Base-by-base conservation (phyloP, 2,329 filamentous ascomycete species). In the Fonsecaea nubica region DNA sequence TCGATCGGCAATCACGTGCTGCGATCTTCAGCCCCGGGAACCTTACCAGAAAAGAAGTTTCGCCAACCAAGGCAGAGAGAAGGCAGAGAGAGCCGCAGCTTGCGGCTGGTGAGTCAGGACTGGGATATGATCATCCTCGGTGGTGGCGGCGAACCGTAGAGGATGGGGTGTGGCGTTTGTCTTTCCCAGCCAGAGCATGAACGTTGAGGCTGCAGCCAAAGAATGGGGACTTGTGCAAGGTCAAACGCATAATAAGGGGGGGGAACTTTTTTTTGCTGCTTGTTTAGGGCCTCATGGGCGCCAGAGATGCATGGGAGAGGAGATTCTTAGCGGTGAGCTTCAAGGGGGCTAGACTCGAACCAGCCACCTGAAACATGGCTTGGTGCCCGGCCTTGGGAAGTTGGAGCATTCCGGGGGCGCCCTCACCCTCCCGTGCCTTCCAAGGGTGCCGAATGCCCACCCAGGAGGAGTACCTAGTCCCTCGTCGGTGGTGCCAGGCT, bases 311-410 rank as follows among this genome's bases (percentile, higher is more conserved):
- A 53, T 50, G 42, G 32, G 48, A 30, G 58, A 53, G 33, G 58
- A 18, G 58, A 38, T 45, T 48, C 40, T 54, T 61, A 61, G 58
- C 58, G 45, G 45, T 53, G 36, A 45, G 48, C 35, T 40, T 54
- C 9, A 15, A 1, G 48, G 48, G 48, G 35, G 60, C 60, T 62
- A 62, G 50, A 25, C 60, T 62, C 36, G 52, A 62, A 55, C 7
- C 30, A 35, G 60, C 53, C 60, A 25, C 30, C 60, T 62, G 60
- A 62, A 62, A 62, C 60, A 62, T 55, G 32, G 50, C 45, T 50
- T 50, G 45, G 45, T 25, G 52, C 36, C 48, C 48, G 60, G 50
- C 52, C 56, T n/a, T 36, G 36, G 53, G 53, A 56, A 62, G 60
- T 21, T 55, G 50, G 60, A 45, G 60, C 60, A 54, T 61, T 33